Conservation (phyloP, 139 green algal species). For the Ulvella scutata region DNA sequence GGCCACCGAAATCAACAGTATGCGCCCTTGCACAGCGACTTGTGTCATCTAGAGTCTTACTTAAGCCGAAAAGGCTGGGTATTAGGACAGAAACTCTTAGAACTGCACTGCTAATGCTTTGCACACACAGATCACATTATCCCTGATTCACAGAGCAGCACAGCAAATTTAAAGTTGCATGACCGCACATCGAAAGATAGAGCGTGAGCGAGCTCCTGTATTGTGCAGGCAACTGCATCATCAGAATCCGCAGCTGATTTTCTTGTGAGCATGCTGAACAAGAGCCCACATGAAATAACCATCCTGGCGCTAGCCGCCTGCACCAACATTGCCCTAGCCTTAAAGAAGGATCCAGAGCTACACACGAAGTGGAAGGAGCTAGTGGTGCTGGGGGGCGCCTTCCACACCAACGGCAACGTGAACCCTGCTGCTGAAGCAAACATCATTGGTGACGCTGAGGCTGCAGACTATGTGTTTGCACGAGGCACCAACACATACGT, state of each 20-base stretch:
- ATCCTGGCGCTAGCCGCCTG: constrained; percentile 64
- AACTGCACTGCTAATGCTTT: too few relatives aligned
- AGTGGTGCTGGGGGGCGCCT: constrained; percentile 67
- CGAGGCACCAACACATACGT: constrained; percentile 13
- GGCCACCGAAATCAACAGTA: too few relatives aligned
- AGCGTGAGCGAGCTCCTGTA: too few relatives aligned
- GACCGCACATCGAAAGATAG: too few relatives aligned
- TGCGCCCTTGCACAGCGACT: too few relatives aligned
- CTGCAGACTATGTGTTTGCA: constrained; percentile 48
- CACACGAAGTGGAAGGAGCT: constrained; percentile 38
- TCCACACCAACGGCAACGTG: constrained; percentile 68
- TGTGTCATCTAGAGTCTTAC: too few relatives aligned
- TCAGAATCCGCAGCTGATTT: constrained; percentile 47
- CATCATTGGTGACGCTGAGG: constrained; percentile 56
- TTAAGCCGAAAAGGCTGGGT: too few relatives aligned
- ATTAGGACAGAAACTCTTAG: too few relatives aligned
- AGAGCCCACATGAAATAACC: constrained; percentile 38
- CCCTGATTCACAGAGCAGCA: too few relatives aligned
- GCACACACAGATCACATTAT: too few relatives aligned
- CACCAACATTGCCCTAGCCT: constrained; percentile 73
- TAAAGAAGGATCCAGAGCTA: constrained; percentile 43
- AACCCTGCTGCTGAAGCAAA: constrained; percentile 68
- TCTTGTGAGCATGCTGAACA: constrained; percentile 34
- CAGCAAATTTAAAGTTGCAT: too few relatives aligned
- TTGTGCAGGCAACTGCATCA: constrained; percentile 1